phyloP scores from a whole-genome alignment of 257 asterid genomes.

The Paulownia fortunei region DNA sequence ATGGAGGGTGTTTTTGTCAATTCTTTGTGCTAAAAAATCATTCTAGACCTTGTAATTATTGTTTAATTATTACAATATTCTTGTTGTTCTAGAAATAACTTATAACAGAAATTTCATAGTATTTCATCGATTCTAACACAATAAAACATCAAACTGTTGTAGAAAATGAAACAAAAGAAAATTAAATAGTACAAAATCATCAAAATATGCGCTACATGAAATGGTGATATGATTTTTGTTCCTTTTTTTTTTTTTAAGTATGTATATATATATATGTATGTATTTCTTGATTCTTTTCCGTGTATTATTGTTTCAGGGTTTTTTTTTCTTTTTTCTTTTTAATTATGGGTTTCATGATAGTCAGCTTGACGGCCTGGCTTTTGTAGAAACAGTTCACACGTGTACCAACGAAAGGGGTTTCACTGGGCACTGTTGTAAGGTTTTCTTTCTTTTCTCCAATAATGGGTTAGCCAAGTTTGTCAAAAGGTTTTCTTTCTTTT shows the following conservation, averaged over 20 bases:
- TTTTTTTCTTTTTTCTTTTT: background rate
- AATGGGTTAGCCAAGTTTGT: background rate
- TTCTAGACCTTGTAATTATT: background rate
- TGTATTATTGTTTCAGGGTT: background rate
- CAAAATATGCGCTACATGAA: no score
- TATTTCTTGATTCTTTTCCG: background rate
- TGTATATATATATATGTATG: no score
- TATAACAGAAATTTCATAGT: no score
- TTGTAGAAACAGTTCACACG: slow-evolving; percentile 25
- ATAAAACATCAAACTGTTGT: no score
- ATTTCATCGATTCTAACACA: no score
- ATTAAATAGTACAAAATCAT: no score
- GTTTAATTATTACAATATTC: background rate
- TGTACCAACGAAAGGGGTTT: slow-evolving; percentile 22
- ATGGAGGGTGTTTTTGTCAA: slow-evolving; percentile 31
- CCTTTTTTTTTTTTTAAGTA: no score
- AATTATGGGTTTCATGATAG: background rate
- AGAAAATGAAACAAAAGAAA: background rate
- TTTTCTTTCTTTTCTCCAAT: background rate
- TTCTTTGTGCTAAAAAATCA: background rate
- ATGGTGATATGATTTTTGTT: no score
- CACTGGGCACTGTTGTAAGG: background rate
- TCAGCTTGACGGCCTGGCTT: slow-evolving; percentile 19
- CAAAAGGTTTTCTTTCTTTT: background rate
- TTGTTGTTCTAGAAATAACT: no score